phyloP scores from a whole-genome alignment of 1,139 yeast species.

The Diutina pseudorugosa region DNA sequence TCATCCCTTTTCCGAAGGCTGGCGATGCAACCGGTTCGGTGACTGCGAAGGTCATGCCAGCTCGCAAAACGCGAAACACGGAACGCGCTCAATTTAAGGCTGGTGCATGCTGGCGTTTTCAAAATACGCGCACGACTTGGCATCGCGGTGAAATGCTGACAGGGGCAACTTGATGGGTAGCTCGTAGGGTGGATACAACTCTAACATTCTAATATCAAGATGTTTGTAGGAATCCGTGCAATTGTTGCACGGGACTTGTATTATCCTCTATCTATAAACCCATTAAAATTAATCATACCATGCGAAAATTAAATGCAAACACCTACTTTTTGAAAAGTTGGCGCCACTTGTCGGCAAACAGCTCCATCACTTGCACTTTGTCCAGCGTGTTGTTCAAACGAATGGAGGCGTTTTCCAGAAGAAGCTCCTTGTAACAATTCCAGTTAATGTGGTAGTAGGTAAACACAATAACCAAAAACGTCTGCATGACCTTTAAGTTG shows the following conservation, averaged over 20 bases:
- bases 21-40: too few relatives aligned
- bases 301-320: background rate
- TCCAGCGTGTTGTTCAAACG: conserved; percentile 24
- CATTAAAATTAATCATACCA: background rate
- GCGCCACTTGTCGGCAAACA: conserved; percentile 29
- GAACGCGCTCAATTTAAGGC: too few relatives aligned
- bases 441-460: conserved; percentile 33
- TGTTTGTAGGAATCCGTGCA: background rate
- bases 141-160: too few relatives aligned
- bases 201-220: too few relatives aligned
- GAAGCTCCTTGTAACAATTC: conserved; percentile 24
- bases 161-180: too few relatives aligned
- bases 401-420: conserved; percentile 16
- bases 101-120: too few relatives aligned
- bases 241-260: background rate
- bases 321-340: conserved; percentile 11
- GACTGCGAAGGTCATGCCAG: too few relatives aligned
- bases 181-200: too few relatives aligned
- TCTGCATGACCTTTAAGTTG: conserved; percentile 12
- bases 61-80: too few relatives aligned
- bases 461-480: conserved; percentile 23
- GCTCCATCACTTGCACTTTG: conserved; percentile 30
- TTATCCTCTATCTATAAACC: background rate
- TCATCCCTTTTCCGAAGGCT: too few relatives aligned
- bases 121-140: too few relatives aligned